Evolutionary conservation across 441 rosid genomes (phyloP).

Genomic region (Adansonia madagascariensis): DNA sequence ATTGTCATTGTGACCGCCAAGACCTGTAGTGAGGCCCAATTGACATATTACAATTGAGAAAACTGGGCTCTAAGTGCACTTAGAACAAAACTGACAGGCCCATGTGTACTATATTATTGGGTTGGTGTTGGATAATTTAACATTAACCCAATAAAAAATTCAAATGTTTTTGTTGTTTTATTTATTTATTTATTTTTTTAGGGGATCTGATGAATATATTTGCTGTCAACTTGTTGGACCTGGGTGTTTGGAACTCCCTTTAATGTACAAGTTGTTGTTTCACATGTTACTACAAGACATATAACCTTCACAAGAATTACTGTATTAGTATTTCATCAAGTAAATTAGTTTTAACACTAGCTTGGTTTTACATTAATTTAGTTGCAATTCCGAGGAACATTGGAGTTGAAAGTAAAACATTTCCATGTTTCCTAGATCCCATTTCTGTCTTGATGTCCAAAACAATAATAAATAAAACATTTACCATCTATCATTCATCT

Average conservation of each 20-base stretch:
- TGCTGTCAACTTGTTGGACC: not conserved
- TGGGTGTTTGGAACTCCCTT: not conserved
- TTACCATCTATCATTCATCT: not conserved
- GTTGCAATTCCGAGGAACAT: not conserved
- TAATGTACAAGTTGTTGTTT: not conserved
- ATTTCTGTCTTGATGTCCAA: slow-evolving; percentile 9
- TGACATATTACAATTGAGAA: no score
- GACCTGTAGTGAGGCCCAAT: no score
- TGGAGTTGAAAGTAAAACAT: not conserved
- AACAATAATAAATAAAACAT: not conserved
- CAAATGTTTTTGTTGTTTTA: no score
- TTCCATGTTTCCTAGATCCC: not conserved
- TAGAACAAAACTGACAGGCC: no score
- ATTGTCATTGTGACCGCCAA: no score
- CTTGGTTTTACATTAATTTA: not conserved
- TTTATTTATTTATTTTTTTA: no score
- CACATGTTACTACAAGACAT: not conserved
- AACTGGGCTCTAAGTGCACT: no score
- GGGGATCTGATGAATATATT: no score
- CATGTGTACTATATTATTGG: no score
- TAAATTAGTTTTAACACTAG: not conserved
- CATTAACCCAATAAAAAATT: no score
- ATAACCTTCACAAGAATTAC: not conserved
- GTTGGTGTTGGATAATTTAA: no score
- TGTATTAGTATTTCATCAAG: not conserved